Evolutionary conservation across 306 rosid genomes (phyloP).

Genomic region (Malus orientalis): DNA sequence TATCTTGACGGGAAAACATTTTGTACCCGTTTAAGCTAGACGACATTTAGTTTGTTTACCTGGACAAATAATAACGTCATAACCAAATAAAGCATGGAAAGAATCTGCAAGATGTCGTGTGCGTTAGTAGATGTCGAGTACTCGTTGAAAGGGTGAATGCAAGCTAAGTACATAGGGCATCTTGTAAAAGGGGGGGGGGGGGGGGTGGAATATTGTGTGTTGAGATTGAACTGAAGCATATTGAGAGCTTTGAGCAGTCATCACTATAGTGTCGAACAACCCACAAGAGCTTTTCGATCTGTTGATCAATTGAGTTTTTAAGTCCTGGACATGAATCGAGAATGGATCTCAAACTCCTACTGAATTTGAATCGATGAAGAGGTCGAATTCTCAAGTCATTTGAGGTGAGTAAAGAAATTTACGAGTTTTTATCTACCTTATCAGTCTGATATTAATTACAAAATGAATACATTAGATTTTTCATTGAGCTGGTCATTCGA

Average conservation of each 20-base stretch:
- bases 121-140: background rate
- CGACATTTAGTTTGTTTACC: background rate
- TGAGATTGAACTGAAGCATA: background rate
- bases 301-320: background rate
- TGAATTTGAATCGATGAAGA: background rate
- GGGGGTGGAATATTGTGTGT: background rate
- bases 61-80: background rate
- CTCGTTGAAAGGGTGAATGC: background rate
- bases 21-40: background rate
- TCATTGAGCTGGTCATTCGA: background rate
- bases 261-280: background rate
- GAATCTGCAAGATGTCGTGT: background rate
- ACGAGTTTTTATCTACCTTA: background rate
- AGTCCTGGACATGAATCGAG: too few relatives aligned
- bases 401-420: background rate
- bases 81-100: background rate
- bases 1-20: background rate
- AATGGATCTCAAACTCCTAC: too few relatives aligned
- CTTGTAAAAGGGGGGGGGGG: background rate
- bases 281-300: background rate
- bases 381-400: background rate
- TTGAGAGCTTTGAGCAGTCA: background rate
- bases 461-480: background rate
- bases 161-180: background rate
- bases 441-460: background rate